phyloP scores from a whole-genome alignment of 371 early-diverging fungal genomes.

The Sporodiniella umbellata region DNA sequence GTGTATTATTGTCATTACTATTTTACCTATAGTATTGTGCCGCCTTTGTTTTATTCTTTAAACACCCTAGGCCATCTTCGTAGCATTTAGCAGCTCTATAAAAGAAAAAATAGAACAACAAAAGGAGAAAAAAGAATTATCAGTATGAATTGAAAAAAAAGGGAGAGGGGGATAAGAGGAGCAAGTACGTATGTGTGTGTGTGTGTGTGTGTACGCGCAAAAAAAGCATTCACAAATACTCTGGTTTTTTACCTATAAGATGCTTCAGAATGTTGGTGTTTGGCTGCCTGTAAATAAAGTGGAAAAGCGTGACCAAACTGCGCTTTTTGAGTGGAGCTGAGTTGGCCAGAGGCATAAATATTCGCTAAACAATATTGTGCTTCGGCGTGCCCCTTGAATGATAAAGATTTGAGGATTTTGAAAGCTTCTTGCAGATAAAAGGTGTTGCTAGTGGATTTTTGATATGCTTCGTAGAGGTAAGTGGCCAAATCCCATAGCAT shows the following conservation, averaged over 20 bases:
- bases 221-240: no score
- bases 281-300: conserved; percentile 64
- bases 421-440: conserved; percentile 55
- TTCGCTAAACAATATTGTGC: conserved; percentile 66
- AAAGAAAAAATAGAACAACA: no score
- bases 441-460: conserved; percentile 28
- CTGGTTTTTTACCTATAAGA: conserved; percentile 56
- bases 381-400: conserved; percentile 57
- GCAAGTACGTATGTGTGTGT: no score
- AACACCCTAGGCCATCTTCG: conserved; percentile 64
- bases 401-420: conserved; percentile 54
- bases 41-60: conserved; percentile 57
- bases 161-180: conserved; percentile 1
- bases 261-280: conserved; percentile 65
- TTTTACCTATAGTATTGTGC: conserved; percentile 64
- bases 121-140: no score
- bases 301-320: conserved; percentile 67
- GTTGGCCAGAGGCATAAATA: conserved; percentile 57
- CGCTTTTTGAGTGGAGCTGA: conserved; percentile 50
- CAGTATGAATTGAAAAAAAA: conserved; percentile 2
- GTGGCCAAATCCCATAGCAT: conserved; percentile 78
- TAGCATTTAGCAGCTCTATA: conserved; percentile 62
- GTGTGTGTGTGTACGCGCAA: no score
- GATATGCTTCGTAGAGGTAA: conserved; percentile 58
- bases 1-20: background rate